Base-by-base conservation (phyloP, 306 rosid species). In the Castanopsis chinensis region DNA sequence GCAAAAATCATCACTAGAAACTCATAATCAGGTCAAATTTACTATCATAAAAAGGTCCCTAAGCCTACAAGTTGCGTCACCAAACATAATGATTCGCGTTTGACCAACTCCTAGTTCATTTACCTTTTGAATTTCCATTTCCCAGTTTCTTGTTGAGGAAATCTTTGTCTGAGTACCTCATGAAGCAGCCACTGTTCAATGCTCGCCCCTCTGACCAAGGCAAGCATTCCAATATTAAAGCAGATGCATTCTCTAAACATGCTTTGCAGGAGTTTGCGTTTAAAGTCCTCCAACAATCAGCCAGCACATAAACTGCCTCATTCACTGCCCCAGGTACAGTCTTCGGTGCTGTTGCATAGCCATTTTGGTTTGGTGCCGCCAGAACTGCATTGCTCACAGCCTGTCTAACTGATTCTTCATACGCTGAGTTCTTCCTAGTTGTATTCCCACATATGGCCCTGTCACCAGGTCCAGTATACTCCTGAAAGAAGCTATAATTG, bases 161-260 rank as follows among this genome's bases (percentile, higher is more conserved):
- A 74, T 95, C 88, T 35, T 3, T 88, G 77, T 92, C 89, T 0
- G 97, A 93, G 84, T 91, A 95, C 87, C 96, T 93, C 94, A 95
- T 84, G 89, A 92, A 92, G 92, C 98, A 95, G 8, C 99, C 98
- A 0, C 97, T 89, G 79, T 91, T 65, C 52, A 93, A 56, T 0
- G 93, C 99, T 18, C 98, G 82, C 18, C 94, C 99, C 81, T 95
- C 97, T 0, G 94, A 84, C 85, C 79, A 80, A 17, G 99, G 99
- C 82, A 95, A 89, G 81, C 99, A 95, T 59, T 81, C 78, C 75
- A 87, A 69, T 19, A 92, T 72, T 4, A 96, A 84, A 30, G 87
- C 71, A 20, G 92, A 85, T 20, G 98, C 99, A 69, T 87, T 85
- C 79, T 92, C 85, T 80, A 95, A 89, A 81, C 99, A 95, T 7